These are phyloP conservation scores for Laburnicola sp. DNA, from an alignment of 2,329 filamentous ascomycete species.

Conservation along the genomic window DNA sequence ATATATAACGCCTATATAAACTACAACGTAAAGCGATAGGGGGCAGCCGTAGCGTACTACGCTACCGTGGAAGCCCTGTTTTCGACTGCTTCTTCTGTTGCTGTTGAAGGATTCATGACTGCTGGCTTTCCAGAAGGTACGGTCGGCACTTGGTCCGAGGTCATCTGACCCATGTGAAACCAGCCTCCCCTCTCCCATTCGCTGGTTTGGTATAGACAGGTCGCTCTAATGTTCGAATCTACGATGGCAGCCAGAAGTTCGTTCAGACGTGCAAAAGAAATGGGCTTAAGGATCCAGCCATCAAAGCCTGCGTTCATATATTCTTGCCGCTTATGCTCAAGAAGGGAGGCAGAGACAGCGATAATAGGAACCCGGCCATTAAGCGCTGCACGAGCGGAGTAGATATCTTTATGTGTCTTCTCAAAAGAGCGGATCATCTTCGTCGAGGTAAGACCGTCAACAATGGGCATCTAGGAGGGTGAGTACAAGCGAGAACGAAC, in stretches of 20 bases:
- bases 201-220: slow-evolving; percentile 70
- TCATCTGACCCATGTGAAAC: slow-evolving; percentile 60
- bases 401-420: slow-evolving; percentile 54
- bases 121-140: slow-evolving; percentile 31
- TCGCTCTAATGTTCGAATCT: slow-evolving; percentile 59
- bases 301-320: slow-evolving; percentile 84
- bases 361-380: slow-evolving; percentile 78
- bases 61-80: no score
- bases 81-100: slow-evolving; percentile 19
- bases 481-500: background rate
- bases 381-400: slow-evolving; percentile 61
- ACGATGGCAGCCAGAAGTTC: slow-evolving; percentile 71
- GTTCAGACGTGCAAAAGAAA: slow-evolving; percentile 76
- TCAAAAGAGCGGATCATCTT: slow-evolving; percentile 81
- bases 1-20: no score
- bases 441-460: slow-evolving; percentile 79
- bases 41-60: no score
- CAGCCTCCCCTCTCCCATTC: slow-evolving; percentile 86
- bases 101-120: slow-evolving; percentile 23
- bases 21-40: no score
- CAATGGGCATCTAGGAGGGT: slow-evolving; percentile 77
- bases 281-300: slow-evolving; percentile 87
- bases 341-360: slow-evolving; percentile 80
- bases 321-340: slow-evolving; percentile 67
- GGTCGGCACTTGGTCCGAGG: slow-evolving; percentile 45